Conservation (phyloP, 768 basidiomycete species). For the Leucosporidium scottii region DNA sequence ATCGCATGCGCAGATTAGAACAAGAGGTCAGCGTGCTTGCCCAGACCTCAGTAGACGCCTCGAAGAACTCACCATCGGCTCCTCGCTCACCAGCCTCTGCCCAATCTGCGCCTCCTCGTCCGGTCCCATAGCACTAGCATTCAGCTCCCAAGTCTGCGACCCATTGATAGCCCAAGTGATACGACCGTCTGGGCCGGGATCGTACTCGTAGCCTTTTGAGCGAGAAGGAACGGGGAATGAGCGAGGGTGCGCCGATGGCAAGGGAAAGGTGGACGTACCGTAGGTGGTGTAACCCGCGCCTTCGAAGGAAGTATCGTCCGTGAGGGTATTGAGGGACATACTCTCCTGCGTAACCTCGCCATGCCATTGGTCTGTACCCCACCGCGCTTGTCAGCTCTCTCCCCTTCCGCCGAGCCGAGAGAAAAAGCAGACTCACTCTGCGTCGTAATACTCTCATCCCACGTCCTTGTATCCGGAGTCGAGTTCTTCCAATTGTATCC, state of each 20-base stretch:
- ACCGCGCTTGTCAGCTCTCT: not conserved
- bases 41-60: not conserved
- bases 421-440: not conserved
- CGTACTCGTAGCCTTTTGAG: not conserved
- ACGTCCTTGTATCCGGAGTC: slow-evolving; percentile 52
- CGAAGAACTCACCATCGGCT: slow-evolving; percentile 60
- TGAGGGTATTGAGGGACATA: slow-evolving; percentile 26
- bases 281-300: slow-evolving; percentile 25
- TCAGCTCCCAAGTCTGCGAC: slow-evolving; percentile 62
- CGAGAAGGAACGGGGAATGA: not conserved
- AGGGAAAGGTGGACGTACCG: slow-evolving; percentile 26
- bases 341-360: slow-evolving; percentile 29
- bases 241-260: too few relatives aligned
- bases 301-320: slow-evolving; percentile 24
- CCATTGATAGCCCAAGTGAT: slow-evolving; percentile 75
- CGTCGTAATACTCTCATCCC: slow-evolving; percentile 43
- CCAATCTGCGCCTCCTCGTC: slow-evolving; percentile 56
- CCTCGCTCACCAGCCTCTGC: slow-evolving; percentile 67
- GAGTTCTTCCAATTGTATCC: slow-evolving; percentile 57
- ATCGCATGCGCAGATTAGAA: not conserved
- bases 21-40: not conserved
- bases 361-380: slow-evolving; percentile 11
- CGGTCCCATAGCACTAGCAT: slow-evolving; percentile 58
- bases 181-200: slow-evolving; percentile 46
- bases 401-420: not conserved